Evolutionary conservation across 2,329 filamentous ascomycete species (phyloP), one percentile per base, ranked within the genome.

Genomic region (Verticillium zaregamsianum): DNA sequence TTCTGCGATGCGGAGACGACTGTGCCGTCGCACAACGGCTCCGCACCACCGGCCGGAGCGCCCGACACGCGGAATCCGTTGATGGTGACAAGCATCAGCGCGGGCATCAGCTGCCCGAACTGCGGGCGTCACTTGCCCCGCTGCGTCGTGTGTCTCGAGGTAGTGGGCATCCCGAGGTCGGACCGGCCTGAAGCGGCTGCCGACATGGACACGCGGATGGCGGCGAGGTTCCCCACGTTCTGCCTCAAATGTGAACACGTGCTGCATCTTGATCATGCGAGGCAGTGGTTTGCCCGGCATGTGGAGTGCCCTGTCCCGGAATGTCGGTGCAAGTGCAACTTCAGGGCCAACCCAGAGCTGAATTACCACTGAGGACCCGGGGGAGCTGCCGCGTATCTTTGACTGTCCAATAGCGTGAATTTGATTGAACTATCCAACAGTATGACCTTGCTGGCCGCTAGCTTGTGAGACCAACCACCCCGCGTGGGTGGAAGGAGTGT

Each of bases 161-260:
- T 88, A 57, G 85, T 90, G 2, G 88, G 87, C 33, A 80, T 88
- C 55, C 85, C 86, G 60, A 81, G 87, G 55, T 86, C 85, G 35
- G 84, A 87, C 71, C 78, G 78, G 64, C 82, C 83, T 2, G 84
- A 85, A 69, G 76, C 79, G 60, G 79, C 80, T 54, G 72, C 78
- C 7, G 82, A 86, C 67, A 70, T 73, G 28, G 76, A 77, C 61
- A 74, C 76, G 55, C 73, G 76, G 68, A 74, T 80, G 72, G 80
- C 82, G 55, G 84, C 83, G 3, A 79, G 81, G 55, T 90, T 90
- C 68, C 85, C 86, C n/a, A 89, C 86, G 0, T 90, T 90, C 68
- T 90, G 88, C 64, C 77, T 90, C 54, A 82, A 82, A 66, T 90
- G 88, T 70, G 86, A 89, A 68, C 88, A 90, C 69, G 86, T 88